Conservation (phyloP, 306 rosid species). For the Alnus rubra region DNA sequence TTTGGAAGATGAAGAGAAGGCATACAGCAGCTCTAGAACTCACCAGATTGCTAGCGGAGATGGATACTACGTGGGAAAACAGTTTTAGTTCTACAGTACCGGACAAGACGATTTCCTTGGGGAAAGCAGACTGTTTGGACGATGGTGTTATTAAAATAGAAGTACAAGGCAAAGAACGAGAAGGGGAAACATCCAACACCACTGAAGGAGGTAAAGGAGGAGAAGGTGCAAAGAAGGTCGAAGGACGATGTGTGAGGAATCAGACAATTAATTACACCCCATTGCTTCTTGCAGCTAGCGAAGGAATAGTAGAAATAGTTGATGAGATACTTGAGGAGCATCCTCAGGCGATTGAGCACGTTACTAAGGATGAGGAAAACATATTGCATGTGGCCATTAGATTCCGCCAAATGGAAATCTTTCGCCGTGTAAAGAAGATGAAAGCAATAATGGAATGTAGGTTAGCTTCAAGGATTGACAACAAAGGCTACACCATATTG, state of each 20-base stretch:
- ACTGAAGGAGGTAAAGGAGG: too few species aligned
- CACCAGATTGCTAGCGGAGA: neutral
- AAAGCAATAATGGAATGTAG: neutral
- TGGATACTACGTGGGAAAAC: neutral
- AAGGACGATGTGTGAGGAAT: too few species aligned
- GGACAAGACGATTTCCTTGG: neutral
- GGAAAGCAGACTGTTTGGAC: neutral
- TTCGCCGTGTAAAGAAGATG: neutral
- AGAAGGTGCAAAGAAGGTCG: too few species aligned
- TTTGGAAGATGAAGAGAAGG: neutral
- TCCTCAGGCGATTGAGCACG: conserved; percentile 26
- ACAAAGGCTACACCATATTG: conserved; percentile 7
- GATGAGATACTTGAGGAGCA: conserved; percentile 14
- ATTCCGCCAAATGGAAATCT: conserved; percentile 31
- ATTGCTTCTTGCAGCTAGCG: conserved; percentile 46
- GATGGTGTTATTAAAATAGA: too few species aligned
- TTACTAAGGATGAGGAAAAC: conserved; percentile 8
- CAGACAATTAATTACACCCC: conserved; percentile 25
- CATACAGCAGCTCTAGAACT: neutral
- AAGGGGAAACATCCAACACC: too few species aligned
- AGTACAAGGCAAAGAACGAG: too few species aligned
- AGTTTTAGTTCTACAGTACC: neutral
- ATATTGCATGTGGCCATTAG: conserved; percentile 32
- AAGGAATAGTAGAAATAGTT: conserved; percentile 46
- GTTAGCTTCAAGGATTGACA: neutral